phyloP scores from a whole-genome alignment of 1,284 basidiomycete species.

The Ganoderma leucocontextum region DNA sequence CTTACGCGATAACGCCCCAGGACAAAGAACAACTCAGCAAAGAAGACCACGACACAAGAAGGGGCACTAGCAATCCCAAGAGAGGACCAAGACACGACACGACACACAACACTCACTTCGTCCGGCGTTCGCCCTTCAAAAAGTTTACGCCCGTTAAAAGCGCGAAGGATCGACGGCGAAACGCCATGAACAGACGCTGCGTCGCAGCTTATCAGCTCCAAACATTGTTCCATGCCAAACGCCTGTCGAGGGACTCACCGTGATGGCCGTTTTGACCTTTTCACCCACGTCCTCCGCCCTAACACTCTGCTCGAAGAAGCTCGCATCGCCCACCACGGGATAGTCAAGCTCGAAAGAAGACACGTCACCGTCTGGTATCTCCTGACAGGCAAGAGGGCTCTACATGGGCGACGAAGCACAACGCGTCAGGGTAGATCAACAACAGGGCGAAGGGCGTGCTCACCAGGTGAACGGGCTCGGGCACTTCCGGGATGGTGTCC shows the following conservation, averaged over 20 bases:
- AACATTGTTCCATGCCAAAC: neutral
- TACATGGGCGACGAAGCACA: neutral
- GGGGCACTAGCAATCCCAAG: neutral
- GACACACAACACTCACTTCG: slow-evolving; percentile 8
- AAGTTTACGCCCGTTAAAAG: neutral
- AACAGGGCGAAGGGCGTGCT: neutral
- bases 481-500: slow-evolving; percentile 1
- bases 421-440: neutral
- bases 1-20: neutral
- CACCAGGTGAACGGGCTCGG: neutral
- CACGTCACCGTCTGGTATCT: slow-evolving; percentile 3
- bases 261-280: neutral
- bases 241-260: neutral
- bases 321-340: slow-evolving; percentile 1
- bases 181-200: neutral
- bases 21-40: neutral
- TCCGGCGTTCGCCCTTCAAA: neutral
- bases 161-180: slow-evolving; percentile 2
- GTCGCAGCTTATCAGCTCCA: neutral
- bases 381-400: neutral
- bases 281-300: neutral
- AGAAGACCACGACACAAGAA: neutral
- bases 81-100: neutral
- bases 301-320: neutral
- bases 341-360: slow-evolving; percentile 7